A percentile compares a stretch with the other conserved stretches of the same genome.
Conservation (phyloP, 768 basidiomycete genomes). For the Auriculariales sp. region DNA sequence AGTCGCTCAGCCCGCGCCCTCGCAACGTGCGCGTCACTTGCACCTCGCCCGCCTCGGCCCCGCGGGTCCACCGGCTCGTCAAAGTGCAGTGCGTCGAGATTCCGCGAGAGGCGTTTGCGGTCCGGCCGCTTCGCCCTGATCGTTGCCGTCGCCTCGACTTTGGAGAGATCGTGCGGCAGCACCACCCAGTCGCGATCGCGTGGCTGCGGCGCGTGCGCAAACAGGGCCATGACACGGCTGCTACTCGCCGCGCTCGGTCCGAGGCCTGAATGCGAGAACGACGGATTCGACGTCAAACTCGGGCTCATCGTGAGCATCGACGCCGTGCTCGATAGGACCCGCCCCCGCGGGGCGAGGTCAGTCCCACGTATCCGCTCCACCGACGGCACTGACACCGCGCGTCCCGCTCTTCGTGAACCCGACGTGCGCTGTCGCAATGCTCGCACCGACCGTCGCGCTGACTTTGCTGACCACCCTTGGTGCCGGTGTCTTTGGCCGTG, state of each 20-base stretch:
- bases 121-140: slow-evolving; percentile 6
- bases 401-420: slow-evolving; percentile 62
- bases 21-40: slow-evolving; percentile 53
- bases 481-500: slow-evolving; percentile 9
- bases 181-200: slow-evolving; percentile 48
- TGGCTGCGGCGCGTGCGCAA: slow-evolving; percentile 67
- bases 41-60: slow-evolving; percentile 26
- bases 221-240: slow-evolving; percentile 63
- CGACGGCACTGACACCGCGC: slow-evolving; percentile 42
- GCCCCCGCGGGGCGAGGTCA: slow-evolving; percentile 16
- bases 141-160: slow-evolving; percentile 13
- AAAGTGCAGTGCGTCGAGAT: slow-evolving; percentile 51
- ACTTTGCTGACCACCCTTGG: slow-evolving; percentile 59
- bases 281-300: not conserved
- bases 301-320: not conserved
- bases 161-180: slow-evolving; percentile 26
- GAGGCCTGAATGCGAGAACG: not conserved
- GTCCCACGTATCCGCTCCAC: slow-evolving; percentile 24
- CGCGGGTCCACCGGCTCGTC: slow-evolving; percentile 14
- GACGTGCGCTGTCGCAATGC: slow-evolving; percentile 86
- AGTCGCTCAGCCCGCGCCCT: slow-evolving; percentile 77
- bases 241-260: not conserved
- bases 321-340: not conserved
- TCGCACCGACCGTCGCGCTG: slow-evolving; percentile 72
- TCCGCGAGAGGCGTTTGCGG: slow-evolving; percentile 35